Evolutionary conservation across 495 filamentous ascomycete species (phyloP), one percentile per base, ranked within the genome.

Genomic region (Paragyromitra xinjiangensis): DNA sequence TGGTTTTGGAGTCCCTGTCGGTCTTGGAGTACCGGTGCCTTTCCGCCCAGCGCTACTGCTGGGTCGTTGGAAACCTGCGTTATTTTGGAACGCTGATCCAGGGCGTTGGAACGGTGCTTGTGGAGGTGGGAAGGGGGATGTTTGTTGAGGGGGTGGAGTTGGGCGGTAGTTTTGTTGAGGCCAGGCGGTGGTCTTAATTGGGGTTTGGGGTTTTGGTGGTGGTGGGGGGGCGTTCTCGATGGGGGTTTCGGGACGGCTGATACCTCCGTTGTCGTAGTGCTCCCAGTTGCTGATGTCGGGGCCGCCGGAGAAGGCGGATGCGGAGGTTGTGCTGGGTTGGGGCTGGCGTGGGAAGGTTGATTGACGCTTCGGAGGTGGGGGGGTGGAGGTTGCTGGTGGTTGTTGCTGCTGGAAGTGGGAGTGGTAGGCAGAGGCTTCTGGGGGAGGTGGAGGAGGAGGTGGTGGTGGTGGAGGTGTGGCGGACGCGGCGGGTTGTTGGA

Each of bases 321-420:
- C 19, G 9, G 48, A n/a, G 11, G 61, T 53, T 5, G 45, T 11
- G 12, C 8, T 4, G 9, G 9, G 59, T 59, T 3, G 55, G n/a
- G 16, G 26, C 64, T 76, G 12, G 68, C 6, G 7, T 9, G 44
- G 59, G 45, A 58, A 65, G 8, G 76, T 65, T 0, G 61, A 22
- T 19, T 78, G 48, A 1, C 42, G 51, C 44, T 68, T 39, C 2
- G 72, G 72, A 2, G 64, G 56, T 3, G 53, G 45, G 0, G 75
- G 64, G 12, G 55, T 51, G 5, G 74, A 19, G n/a, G 45, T 59
- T 16, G 50, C 6, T 24, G 29, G 24, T 55, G 73, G 42, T 16
- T 78, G 65, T 61, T 61, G 53, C 29, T 78, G 64, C n/a, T 78
- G 77, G 26, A 78, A 78, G n/a, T 78, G 74, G 16, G 59, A 56